Conservation (phyloP, 768 basidiomycete species). For the Collybia nuda region DNA sequence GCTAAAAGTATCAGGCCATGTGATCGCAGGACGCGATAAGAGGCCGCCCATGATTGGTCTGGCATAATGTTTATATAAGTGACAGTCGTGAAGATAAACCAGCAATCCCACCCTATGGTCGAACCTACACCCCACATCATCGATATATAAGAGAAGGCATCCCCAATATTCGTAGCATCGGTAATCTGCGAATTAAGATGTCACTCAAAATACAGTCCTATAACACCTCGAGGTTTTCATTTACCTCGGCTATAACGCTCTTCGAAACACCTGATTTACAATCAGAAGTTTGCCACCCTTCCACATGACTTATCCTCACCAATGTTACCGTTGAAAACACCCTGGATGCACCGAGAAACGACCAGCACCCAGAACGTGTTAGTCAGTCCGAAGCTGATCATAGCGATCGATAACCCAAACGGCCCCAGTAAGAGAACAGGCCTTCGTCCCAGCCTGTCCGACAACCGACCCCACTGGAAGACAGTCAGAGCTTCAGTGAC, state of each 20-base stretch:
- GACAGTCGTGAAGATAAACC: neutral
- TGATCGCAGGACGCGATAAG: slow-evolving; percentile 27
- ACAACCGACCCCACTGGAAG: slow-evolving; percentile 31
- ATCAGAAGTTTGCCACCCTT: neutral
- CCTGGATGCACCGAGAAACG: slow-evolving; percentile 25
- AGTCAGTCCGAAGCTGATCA: slow-evolving; percentile 32
- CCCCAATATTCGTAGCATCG: slow-evolving; percentile 24
- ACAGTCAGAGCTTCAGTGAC: slow-evolving; percentile 32
- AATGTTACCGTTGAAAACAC: slow-evolving; percentile 40
- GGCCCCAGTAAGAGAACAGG: slow-evolving; percentile 33
- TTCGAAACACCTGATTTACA: slow-evolving; percentile 14
- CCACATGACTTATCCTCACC: slow-evolving; percentile 16
- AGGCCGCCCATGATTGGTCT: slow-evolving; percentile 27
- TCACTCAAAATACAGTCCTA: neutral
- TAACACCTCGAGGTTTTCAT: neutral
- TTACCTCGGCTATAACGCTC: slow-evolving; percentile 18
- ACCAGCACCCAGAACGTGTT: slow-evolving; percentile 27
- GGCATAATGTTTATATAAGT: neutral
- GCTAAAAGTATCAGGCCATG: slow-evolving; percentile 27
- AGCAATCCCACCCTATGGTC: slow-evolving; percentile 20
- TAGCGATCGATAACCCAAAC: slow-evolving; percentile 26
- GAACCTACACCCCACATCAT: slow-evolving; percentile 25
- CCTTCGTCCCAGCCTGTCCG: slow-evolving; percentile 33
- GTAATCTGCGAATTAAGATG: slow-evolving; percentile 17
- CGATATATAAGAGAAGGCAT: slow-evolving; percentile 26